Percentiles rank a stretch among this genome's conserved stretches.
Evolutionary conservation across 257 asterid genomes (phyloP).

Genomic region (Orobanche coerulescens): DNA sequence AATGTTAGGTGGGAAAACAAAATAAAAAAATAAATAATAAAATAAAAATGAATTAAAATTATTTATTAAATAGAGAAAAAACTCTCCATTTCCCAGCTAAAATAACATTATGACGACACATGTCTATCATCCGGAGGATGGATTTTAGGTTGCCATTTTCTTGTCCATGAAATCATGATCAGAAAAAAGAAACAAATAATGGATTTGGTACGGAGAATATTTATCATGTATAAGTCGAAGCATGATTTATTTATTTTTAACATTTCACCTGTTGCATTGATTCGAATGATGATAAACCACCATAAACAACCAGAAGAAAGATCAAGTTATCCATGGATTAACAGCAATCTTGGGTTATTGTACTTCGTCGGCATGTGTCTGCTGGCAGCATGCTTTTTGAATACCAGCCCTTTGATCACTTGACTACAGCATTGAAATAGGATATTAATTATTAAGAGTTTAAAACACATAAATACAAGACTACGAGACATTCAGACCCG

Average conservation of each 20-base stretch:
- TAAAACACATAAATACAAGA: neutral
- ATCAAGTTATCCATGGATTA: conserved; percentile 78
- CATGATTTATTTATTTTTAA: conserved; percentile 8
- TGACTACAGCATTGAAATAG: conserved; percentile 36
- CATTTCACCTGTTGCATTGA: conserved; percentile 70
- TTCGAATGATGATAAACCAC: conserved; percentile 70
- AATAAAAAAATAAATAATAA: no score
- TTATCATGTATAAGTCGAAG: neutral
- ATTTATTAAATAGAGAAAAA: no score
- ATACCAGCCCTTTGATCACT: conserved; percentile 75
- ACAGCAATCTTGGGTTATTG: conserved; percentile 63
- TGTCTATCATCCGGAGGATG: conserved; percentile 63
- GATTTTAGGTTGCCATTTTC: conserved; percentile 61
- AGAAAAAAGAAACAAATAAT: conserved; percentile 20
- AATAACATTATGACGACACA: conserved; percentile 74
- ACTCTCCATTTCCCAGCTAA: conserved; percentile 86
- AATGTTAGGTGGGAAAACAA: no score
- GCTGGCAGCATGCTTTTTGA: conserved; percentile 90
- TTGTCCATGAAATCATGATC: conserved; percentile 29
- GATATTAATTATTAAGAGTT: neutral
- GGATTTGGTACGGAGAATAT: neutral
- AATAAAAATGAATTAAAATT: no score
- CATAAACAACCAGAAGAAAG: conserved; percentile 72
- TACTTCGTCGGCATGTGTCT: conserved; percentile 84
- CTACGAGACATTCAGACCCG: no score